Evolutionary conservation across 768 basidiomycete species (phyloP).

Genomic region (Terana coerulea): DNA sequence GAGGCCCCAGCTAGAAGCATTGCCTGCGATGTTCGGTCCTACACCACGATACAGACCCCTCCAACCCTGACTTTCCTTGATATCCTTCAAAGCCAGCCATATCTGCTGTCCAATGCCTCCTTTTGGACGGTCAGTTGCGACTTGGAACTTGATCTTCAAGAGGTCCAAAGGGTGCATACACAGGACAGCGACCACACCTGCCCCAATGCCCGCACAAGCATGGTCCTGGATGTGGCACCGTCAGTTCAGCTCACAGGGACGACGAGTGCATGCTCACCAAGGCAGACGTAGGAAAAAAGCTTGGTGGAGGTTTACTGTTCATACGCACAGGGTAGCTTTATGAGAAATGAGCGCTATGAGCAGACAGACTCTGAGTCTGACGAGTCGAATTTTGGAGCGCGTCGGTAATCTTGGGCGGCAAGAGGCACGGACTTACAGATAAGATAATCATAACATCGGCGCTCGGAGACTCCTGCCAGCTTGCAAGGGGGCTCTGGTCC

Average conservation of each 20-base stretch:
- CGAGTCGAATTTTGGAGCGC: too few species aligned
- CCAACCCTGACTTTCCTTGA: slow-evolving; percentile 74
- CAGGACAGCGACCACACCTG: slow-evolving; percentile 87
- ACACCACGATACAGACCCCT: slow-evolving; percentile 88
- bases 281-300: slow-evolving; percentile 38
- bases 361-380: too few species aligned
- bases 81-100: slow-evolving; percentile 68
- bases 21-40: slow-evolving; percentile 87
- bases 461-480: too few species aligned
- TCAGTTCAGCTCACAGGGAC: neutral
- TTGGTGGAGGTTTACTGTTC: slow-evolving; percentile 26
- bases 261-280: slow-evolving; percentile 13
- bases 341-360: neutral
- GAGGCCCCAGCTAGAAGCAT: slow-evolving; percentile 94
- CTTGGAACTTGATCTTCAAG: slow-evolving; percentile 91
- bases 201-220: slow-evolving; percentile 89
- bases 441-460: too few species aligned
- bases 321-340: neutral
- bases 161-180: slow-evolving; percentile 98
- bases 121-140: slow-evolving; percentile 61
- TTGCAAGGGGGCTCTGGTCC: too few species aligned
- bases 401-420: too few species aligned
- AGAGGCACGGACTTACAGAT: too few species aligned
- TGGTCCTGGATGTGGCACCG: slow-evolving; percentile 69
- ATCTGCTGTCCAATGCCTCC: slow-evolving; percentile 71